Conservation (phyloP, 1,284 basidiomycete genomes). For the Microbotryum lychnidis-dioicae region DNA sequence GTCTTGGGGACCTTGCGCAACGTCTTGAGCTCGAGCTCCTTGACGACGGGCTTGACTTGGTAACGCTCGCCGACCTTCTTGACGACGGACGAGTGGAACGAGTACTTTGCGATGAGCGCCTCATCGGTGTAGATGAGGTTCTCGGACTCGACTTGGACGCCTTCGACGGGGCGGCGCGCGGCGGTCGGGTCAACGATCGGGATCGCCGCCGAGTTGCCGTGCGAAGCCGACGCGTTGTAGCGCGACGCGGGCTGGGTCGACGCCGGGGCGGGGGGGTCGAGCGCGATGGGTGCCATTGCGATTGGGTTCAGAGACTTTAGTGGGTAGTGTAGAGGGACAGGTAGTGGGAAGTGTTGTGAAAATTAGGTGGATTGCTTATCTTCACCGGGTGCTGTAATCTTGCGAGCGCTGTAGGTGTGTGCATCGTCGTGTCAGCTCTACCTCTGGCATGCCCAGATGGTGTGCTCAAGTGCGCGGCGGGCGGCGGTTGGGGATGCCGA, state of each 20-base stretch:
- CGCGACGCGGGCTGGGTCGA: background rate
- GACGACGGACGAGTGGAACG: slow-evolving; percentile 53
- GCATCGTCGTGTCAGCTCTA: slow-evolving; percentile 3
- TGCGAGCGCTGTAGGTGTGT: slow-evolving; percentile 39
- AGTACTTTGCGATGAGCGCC: slow-evolving; percentile 72
- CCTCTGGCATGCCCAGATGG: too few species aligned
- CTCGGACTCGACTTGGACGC: slow-evolving; percentile 75
- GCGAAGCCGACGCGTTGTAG: slow-evolving; percentile 1
- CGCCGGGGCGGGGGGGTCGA: slow-evolving; percentile 33
- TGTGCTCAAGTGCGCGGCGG: too few species aligned
- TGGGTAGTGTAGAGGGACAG: slow-evolving; percentile 3
- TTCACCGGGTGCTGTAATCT: slow-evolving; percentile 41
- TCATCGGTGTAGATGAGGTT: slow-evolving; percentile 72
- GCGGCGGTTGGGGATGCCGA: too few species aligned
- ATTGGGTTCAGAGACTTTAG: background rate
- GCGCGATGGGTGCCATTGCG: slow-evolving; percentile 42
- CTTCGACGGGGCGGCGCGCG: slow-evolving; percentile 57
- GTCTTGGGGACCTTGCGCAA: slow-evolving; percentile 79
- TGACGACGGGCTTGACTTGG: slow-evolving; percentile 61
- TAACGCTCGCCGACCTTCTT: slow-evolving; percentile 59
- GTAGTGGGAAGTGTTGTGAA: slow-evolving; percentile 6
- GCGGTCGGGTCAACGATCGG: slow-evolving; percentile 68
- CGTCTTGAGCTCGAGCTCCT: slow-evolving; percentile 86
- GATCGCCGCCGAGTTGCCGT: background rate
- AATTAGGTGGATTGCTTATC: slow-evolving; percentile 32